These are phyloP conservation scores for Sungouiella thailandica DNA, from an alignment of 805 yeast species.

Conservation along the genomic window DNA sequence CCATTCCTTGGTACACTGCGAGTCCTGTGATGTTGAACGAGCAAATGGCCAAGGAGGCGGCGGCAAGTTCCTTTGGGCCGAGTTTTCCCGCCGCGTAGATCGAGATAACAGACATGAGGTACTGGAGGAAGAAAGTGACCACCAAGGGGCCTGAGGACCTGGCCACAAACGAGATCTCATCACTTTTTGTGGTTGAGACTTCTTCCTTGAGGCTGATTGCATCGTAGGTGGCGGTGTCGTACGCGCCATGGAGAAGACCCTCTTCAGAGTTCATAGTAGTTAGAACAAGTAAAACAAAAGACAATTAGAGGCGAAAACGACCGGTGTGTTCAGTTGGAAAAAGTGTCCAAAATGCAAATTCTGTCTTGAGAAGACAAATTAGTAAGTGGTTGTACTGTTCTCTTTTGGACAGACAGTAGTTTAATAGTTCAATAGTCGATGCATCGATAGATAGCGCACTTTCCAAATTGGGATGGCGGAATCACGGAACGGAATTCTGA, in stretches of 20 bases:
- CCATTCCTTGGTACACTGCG: slow-evolving; percentile 26
- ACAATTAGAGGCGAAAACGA: too few relatives aligned
- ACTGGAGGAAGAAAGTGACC: slow-evolving; percentile 22
- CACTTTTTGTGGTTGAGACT: not conserved
- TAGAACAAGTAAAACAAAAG: not conserved
- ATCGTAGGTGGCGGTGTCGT: slow-evolving; percentile 17
- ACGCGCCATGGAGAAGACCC: slow-evolving; percentile 19
- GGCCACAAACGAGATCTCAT: slow-evolving; percentile 12
- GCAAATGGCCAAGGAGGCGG: slow-evolving; percentile 23
- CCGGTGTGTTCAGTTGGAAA: too few relatives aligned
- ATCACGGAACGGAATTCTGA: slow-evolving; percentile 1
- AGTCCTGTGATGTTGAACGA: slow-evolving; percentile 24
- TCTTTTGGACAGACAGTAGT: too few relatives aligned
- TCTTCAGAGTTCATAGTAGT: slow-evolving; percentile 22
- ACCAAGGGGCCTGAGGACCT: slow-evolving; percentile 19
- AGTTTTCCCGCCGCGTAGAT: slow-evolving; percentile 21
- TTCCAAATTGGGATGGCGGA: not conserved
- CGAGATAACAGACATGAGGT: slow-evolving; percentile 18
- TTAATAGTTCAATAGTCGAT: too few relatives aligned
- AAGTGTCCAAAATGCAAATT: too few relatives aligned
- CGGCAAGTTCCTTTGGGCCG: slow-evolving; percentile 24
- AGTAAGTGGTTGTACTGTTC: too few relatives aligned
- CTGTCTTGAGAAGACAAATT: too few relatives aligned
- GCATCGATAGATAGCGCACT: too few relatives aligned
- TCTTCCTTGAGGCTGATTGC: slow-evolving; percentile 7